Base-by-base conservation (phyloP, 371 early-diverging fungal genomes). In the Haplosporangium sp. region DNA sequence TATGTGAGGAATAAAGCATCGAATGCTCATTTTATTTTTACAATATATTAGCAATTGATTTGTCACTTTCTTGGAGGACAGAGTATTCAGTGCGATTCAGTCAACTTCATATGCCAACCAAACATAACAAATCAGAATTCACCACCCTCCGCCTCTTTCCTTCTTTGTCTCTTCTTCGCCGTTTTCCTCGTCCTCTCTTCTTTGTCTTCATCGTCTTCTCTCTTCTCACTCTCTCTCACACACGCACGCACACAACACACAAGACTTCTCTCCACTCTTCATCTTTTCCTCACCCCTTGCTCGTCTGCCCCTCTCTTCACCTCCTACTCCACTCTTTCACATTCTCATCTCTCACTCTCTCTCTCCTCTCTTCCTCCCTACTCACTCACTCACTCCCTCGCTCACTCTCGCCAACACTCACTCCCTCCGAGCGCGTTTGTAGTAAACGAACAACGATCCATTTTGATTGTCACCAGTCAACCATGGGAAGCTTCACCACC, bases 401-500 rank as follows among this genome's bases (percentile, higher is more conserved):
- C 36, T 36, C 21, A 43, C 50, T n/a, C 16, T 50, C 23, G 29
- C 51, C 53, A 38, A 36, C 51, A 18, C 23, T 50, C 29, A 29
- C 10, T 23, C 40, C 40, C 45, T 41, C 52, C 23, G 23, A 54
- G 51, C 58, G 58, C 41, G 58, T 57, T 29, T 43, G 54, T 45
- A 42, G 14, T 5, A 13, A 13, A 37, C 43, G 20, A 45, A 36
- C 48, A n/a, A 36, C 53, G 23, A 23, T 43, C 16, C 13, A 45
- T 6, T 16, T 45, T 45, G 52, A 38, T 37, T 45, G 59, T 20
- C 16, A 29, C 29, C 29, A 29, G 13, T 37, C 46, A 47, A 58
- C 11, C 59, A 75, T 75, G 75, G 70, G 69, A n/a, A 57, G 51
- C 62, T 69, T 75, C 59, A 68, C 62, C 62, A 69, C 51, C 66